These are phyloP conservation scores for Globisporangium abappressorium DNA, from an alignment of 352 stramenopile genomes.

Conservation along the genomic window DNA sequence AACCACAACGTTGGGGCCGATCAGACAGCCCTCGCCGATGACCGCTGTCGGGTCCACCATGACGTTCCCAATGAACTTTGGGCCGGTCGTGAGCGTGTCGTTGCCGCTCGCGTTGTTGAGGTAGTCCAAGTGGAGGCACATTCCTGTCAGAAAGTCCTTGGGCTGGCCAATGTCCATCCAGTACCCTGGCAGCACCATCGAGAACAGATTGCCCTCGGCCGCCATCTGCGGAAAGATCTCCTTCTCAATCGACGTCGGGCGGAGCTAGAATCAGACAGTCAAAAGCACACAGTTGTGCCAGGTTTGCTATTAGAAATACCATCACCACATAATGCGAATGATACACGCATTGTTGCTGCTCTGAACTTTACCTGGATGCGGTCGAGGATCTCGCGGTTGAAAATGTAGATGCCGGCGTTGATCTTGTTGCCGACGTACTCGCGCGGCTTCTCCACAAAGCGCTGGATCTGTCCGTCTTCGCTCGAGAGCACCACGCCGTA, in stretches of 20 bases:
- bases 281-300: neutral
- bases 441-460: slow-evolving; percentile 88
- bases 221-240: slow-evolving; percentile 91
- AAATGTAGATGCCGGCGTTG: slow-evolving; percentile 90
- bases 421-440: slow-evolving; percentile 91
- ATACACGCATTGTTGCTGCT: neutral
- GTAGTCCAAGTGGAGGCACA: slow-evolving; percentile 83
- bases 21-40: slow-evolving; percentile 76
- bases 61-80: slow-evolving; percentile 83
- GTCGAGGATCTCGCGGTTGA: slow-evolving; percentile 85
- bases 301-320: neutral
- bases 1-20: slow-evolving; percentile 85
- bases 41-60: slow-evolving; percentile 77
- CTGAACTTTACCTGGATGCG: slow-evolving; percentile 53
- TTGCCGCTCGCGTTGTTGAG: slow-evolving; percentile 34
- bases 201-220: slow-evolving; percentile 80
- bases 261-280: slow-evolving; percentile 25
- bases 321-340: neutral
- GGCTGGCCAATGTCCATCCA: slow-evolving; percentile 92
- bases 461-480: slow-evolving; percentile 79
- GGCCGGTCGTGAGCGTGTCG: slow-evolving; percentile 46
- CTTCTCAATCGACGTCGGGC: slow-evolving; percentile 90
- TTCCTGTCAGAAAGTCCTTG: slow-evolving; percentile 87
- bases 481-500: slow-evolving; percentile 85
- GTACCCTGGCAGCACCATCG: slow-evolving; percentile 84